A percentile compares a stretch with the other conserved stretches of the same genome.
Conservation (phyloP, 768 basidiomycete species). For the Suillus clintonianus region DNA sequence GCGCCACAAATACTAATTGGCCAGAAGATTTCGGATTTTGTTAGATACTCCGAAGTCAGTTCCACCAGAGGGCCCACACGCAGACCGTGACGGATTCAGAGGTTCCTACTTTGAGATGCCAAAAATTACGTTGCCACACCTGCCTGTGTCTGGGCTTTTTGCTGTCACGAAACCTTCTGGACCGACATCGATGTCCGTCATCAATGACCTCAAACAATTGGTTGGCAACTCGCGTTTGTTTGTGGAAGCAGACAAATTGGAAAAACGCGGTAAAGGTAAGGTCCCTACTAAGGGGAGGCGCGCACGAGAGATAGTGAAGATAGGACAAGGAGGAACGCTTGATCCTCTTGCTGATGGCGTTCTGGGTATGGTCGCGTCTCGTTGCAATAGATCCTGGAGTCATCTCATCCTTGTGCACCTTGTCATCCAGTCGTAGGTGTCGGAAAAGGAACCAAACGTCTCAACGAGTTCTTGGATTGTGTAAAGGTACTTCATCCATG, state of each 20-base stretch:
- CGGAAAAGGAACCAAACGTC: constrained; percentile 86
- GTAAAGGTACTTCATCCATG: constrained; percentile 61
- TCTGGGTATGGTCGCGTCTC: constrained; percentile 56
- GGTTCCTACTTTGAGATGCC: constrained; percentile 52
- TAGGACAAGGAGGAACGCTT: constrained; percentile 93
- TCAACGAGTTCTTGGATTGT: constrained; percentile 82
- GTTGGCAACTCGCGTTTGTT: constrained; percentile 79
- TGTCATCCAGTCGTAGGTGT: constrained; percentile 75
- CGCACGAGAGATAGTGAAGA: constrained; percentile 59
- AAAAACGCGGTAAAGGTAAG: constrained; percentile 49
- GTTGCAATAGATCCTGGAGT: constrained; percentile 1
- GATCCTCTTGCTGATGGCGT: constrained; percentile 98
- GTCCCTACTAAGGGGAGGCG: constrained; percentile 38
- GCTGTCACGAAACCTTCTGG: constrained; percentile 91
- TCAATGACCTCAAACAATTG: constrained; percentile 85
- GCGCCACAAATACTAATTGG: neutral
- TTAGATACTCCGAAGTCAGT: neutral
- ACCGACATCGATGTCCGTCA: constrained; percentile 86
- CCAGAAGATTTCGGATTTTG: neutral
- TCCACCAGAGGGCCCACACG: neutral
- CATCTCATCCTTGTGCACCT: constrained; percentile 4
- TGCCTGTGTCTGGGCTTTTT: constrained; percentile 82
- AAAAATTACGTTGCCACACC: constrained; percentile 49
- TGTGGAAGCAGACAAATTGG: constrained; percentile 55
- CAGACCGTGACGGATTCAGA: neutral